These are phyloP conservation scores for Harringtonia lauricola DNA, from an alignment of 2,329 filamentous ascomycete genomes.

Conservation along the genomic window DNA sequence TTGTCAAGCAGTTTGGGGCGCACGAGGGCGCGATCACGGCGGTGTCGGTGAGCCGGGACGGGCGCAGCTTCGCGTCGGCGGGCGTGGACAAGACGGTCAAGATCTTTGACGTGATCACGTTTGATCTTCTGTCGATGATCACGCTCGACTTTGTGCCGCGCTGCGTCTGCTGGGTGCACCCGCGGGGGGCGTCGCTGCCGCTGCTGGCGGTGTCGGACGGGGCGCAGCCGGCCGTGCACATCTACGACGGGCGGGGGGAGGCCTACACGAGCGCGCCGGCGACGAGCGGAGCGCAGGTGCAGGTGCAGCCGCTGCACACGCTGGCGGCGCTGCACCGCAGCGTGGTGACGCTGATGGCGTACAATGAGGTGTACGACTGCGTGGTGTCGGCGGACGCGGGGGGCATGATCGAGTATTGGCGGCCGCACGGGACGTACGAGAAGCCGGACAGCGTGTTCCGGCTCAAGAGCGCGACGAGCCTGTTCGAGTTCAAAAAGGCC, in stretches of 20 bases:
- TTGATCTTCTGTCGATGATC: constrained; percentile 76
- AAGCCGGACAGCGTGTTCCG: constrained; percentile 88
- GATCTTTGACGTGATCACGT: constrained; percentile 74
- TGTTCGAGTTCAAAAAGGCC: constrained; percentile 95
- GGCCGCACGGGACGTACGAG: constrained; percentile 67
- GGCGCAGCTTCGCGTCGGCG: constrained; percentile 84
- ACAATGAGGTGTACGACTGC: constrained; percentile 82
- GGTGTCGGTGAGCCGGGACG: constrained; percentile 79
- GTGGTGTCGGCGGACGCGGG: constrained; percentile 80
- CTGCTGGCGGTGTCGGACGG: constrained; percentile 75
- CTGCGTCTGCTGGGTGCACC: constrained; percentile 86
- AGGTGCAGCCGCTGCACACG: constrained; percentile 56
- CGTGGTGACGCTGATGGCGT: constrained; percentile 75
- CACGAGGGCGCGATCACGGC: constrained; percentile 77
- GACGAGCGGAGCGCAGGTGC: not conserved
- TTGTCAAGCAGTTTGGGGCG: constrained; percentile 94
- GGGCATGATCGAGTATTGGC: constrained; percentile 97
- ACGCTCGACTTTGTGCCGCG: constrained; percentile 64
- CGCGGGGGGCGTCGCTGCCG: constrained; percentile 75
- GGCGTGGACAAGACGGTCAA: constrained; percentile 71
- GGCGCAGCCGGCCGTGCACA: constrained; percentile 57
- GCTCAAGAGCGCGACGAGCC: constrained; percentile 84
- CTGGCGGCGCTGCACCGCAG: constrained; percentile 71
- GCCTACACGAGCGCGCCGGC: constrained; percentile 29
- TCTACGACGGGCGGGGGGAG: constrained; percentile 88